These are phyloP conservation scores for Candida dubliniensis DNA, from an alignment of 1,139 yeast species.

Conservation along the genomic window DNA sequence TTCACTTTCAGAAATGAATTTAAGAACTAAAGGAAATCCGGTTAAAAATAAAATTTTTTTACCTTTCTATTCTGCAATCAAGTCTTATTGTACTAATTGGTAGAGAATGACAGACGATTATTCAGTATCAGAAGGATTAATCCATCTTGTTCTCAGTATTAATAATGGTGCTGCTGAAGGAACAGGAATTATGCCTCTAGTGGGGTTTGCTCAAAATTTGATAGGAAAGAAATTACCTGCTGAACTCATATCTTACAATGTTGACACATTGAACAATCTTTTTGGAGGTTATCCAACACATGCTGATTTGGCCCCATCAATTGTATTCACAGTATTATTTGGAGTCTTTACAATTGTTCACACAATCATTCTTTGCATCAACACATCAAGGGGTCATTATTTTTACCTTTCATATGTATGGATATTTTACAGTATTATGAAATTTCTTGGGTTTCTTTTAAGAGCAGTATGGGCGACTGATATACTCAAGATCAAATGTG, in stretches of 20 bases:
- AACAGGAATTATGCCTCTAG: conserved; percentile 23
- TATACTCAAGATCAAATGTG: conserved; percentile 24
- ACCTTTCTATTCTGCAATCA: too few relatives aligned
- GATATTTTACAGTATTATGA: conserved; percentile 29
- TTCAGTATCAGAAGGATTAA: conserved; percentile 22
- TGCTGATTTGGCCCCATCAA: conserved; percentile 32
- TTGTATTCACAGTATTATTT: conserved; percentile 32
- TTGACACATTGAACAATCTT: conserved; percentile 25
- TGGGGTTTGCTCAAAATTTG: conserved; percentile 21
- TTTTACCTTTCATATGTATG: conserved; percentile 36
- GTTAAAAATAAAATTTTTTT: too few relatives aligned
- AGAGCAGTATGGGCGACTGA: conserved; percentile 33
- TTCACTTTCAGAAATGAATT: too few relatives aligned
- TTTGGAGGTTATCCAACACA: conserved; percentile 38
- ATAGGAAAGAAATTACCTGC: conserved; percentile 26
- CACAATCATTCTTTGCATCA: conserved; percentile 27
- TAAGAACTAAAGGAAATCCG: too few relatives aligned
- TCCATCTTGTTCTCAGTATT: conserved; percentile 15
- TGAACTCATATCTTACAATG: conserved; percentile 19
- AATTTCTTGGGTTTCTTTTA: conserved; percentile 32
- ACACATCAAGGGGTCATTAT: conserved; percentile 36
- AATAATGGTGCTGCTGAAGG: conserved; percentile 23
- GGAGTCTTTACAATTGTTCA: conserved; percentile 28
- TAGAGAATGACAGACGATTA: conserved; percentile 12
- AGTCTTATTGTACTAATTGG: background rate